Evolutionary conservation across 106 monocot species (phyloP), one percentile per base, ranked within the genome.

Genomic region (Dendrobium chrysotoxum): DNA sequence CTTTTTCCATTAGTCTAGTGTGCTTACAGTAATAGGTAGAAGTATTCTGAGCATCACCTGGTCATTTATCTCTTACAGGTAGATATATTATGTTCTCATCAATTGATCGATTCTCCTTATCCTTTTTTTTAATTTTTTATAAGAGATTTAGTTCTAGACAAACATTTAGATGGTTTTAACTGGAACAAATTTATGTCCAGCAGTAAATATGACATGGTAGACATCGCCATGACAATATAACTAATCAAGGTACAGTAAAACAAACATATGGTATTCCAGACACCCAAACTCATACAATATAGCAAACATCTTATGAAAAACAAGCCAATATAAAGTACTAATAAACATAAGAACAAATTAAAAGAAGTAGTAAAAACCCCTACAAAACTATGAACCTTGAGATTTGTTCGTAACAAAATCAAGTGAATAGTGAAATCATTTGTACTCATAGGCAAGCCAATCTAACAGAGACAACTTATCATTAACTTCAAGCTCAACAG

Each of bases 401-500:
- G 83, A 83, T 73, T 83, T 83, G 39, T 83, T 83, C 21, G 83
- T 83, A 17, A 83, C 83, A 78, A 83, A 83, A 72, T 83, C 83
- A 40, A 83, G 83, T 4, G 66, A 55, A 41, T 78, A 83, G 39
- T 78, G 78, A 57, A 83, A 83, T 15, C 57, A 38, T 57, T 83
- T 83, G 57, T 83, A 83, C 41, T 78, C 78, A 40, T 83, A 78
- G 13, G 83, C 83, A 72, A 83, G 78, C 83, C 83, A 83, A 72
- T 83, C 83, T 55, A 83, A 68, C 72, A 83, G 78, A 11, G 78
- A 78, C 4, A 42, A 13, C 45, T 83, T 83, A 2, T 83, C 83
- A n/a, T 78, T 78, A 16, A 83, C 71, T 57, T 83, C 83, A 47
- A 83, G 83, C 38, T 80, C 90, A 58, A 77, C 87, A 80, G 79